Evolutionary conservation across 1,284 basidiomycete species (phyloP).

Genomic region (Veloboletus limbatus): DNA sequence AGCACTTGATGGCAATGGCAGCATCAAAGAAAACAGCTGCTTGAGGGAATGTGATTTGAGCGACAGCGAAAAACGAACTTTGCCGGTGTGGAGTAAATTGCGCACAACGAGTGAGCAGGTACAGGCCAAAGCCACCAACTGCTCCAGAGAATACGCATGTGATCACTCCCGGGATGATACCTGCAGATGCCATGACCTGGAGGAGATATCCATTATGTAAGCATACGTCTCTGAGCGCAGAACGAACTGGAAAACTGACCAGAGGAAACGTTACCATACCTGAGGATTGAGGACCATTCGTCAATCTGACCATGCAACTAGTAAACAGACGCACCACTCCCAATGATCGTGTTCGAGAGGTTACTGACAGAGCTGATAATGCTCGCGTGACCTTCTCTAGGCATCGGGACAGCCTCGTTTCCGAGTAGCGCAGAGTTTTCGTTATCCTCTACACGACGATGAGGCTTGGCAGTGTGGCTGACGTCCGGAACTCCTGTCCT

Average conservation of each 20-base stretch:
- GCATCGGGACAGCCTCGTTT: conserved; percentile 33
- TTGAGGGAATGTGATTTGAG: conserved; percentile 81
- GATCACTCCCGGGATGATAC: conserved; percentile 82
- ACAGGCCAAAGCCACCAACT: conserved; percentile 84
- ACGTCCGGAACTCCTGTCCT: conserved; percentile 15
- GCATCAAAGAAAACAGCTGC: conserved; percentile 86
- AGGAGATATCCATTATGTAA: conserved; percentile 12
- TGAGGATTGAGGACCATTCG: conserved; percentile 28
- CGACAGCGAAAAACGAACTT: conserved; percentile 86
- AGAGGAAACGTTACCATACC: conserved; percentile 84
- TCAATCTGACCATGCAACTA: conserved; percentile 3
- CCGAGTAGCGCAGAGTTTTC: conserved; percentile 56
- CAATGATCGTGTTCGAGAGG: conserved; percentile 84
- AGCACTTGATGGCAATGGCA: conserved; percentile 95
- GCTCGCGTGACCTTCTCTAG: conserved; percentile 62
- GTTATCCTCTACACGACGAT: conserved; percentile 36
- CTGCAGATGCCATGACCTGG: conserved; percentile 82
- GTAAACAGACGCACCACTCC: conserved; percentile 64
- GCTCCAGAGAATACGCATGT: conserved; percentile 86
- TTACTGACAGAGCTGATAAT: conserved; percentile 72
- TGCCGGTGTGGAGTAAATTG: conserved; percentile 71
- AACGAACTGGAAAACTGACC: conserved; percentile 40
- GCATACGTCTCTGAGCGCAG: not conserved
- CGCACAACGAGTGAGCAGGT: conserved; percentile 86
- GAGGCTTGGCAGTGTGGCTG: conserved; percentile 1